These are phyloP conservation scores for Lignosus rhinocerotis DNA, from an alignment of 1,284 basidiomycete species.

Conservation along the genomic window DNA sequence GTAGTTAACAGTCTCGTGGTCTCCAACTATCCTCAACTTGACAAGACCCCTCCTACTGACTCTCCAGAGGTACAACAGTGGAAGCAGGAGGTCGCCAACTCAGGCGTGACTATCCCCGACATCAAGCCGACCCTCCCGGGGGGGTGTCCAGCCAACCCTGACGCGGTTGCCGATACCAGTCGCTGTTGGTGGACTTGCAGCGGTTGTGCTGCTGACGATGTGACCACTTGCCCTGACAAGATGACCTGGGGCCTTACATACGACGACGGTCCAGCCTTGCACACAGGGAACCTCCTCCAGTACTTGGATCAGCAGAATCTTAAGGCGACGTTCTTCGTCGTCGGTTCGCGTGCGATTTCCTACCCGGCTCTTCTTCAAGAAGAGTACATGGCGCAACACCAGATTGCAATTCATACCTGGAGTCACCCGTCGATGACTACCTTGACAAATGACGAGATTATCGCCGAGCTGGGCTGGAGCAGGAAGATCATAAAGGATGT, in stretches of 20 bases:
- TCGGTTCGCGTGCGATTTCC: conserved; percentile 76
- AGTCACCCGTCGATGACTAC: conserved; percentile 71
- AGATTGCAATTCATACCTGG: conserved; percentile 73
- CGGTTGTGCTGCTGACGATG: conserved; percentile 73
- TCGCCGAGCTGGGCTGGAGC: conserved; percentile 88
- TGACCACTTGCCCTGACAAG: conserved; percentile 72
- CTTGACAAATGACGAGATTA: conserved; percentile 79
- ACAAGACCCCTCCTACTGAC: conserved; percentile 66
- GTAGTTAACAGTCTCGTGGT: conserved; percentile 44
- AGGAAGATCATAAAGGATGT: conserved; percentile 83
- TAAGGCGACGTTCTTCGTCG: conserved; percentile 85
- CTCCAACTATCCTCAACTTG: conserved; percentile 70
- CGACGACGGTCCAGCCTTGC: conserved; percentile 79
- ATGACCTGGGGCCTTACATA: conserved; percentile 73
- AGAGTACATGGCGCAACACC: conserved; percentile 74
- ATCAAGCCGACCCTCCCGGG: conserved; percentile 50
- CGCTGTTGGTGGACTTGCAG: conserved; percentile 90
- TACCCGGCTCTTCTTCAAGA: conserved; percentile 63
- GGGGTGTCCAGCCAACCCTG: conserved; percentile 65
- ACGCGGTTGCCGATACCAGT: conserved; percentile 50
- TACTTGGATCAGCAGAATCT: conserved; percentile 70
- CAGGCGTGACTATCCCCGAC: conserved; percentile 58
- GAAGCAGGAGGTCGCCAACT: conserved; percentile 60
- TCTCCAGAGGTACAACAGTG: conserved; percentile 72
- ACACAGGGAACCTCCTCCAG: conserved; percentile 74